phyloP scores from a whole-genome alignment of 1,284 basidiomycete genomes.

The Golubevia pallescens region DNA sequence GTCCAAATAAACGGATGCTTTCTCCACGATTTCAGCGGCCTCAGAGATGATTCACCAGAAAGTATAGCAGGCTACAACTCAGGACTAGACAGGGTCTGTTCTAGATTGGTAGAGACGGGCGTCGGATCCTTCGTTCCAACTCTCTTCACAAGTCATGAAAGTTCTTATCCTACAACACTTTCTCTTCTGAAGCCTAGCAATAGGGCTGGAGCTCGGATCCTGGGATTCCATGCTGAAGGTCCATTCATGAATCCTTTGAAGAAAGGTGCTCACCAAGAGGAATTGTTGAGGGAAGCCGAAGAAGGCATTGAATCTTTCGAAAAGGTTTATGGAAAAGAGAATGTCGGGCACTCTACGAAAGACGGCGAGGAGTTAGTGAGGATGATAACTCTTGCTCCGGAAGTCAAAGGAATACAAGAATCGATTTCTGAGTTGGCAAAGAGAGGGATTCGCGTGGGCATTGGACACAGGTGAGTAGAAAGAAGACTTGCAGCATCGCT shows the following conservation, averaged over 20 bases:
- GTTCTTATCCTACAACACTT: constrained; percentile 71
- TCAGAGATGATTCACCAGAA: constrained; percentile 2
- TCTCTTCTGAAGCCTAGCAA: constrained; percentile 66
- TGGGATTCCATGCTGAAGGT: constrained; percentile 88
- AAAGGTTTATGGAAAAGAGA: constrained; percentile 73
- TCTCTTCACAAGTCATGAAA: too few species aligned
- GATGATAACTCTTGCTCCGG: constrained; percentile 84
- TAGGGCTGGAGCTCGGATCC: constrained; percentile 69
- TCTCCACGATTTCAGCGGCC: constrained; percentile 23
- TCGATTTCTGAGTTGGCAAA: constrained; percentile 72
- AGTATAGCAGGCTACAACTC: constrained; percentile 11
- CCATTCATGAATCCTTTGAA: constrained; percentile 79
- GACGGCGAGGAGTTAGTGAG: constrained; percentile 71
- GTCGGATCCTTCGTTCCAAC: constrained; percentile 33
- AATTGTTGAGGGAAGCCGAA: constrained; percentile 70
- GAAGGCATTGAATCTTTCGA: constrained; percentile 72
- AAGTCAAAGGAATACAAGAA: constrained; percentile 79
- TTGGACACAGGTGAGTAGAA: constrained; percentile 79
- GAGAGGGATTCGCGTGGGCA: constrained; percentile 78
- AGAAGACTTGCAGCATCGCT: constrained; percentile 3
- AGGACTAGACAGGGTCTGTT: constrained; percentile 17
- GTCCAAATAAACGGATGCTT: constrained; percentile 35
- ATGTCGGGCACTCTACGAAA: constrained; percentile 27
- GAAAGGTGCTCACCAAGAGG: constrained; percentile 78
- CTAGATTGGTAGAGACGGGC: constrained; percentile 20